Base-by-base conservation (phyloP, 306 rosid genomes). In the Pachyrhizus erosus region DNA sequence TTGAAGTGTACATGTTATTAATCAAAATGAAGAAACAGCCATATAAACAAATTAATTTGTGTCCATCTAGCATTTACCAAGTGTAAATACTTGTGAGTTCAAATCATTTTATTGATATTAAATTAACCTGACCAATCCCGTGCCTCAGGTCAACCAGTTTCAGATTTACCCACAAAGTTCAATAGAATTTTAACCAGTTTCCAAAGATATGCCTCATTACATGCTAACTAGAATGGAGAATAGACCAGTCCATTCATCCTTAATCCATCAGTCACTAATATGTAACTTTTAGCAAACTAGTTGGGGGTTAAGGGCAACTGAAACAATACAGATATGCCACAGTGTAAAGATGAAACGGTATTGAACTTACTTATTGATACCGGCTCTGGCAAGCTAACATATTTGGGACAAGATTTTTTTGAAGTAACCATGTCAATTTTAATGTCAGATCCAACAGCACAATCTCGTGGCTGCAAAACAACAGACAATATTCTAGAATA, bases 401-500 rank as follows among this genome's bases (percentile, higher is more conserved):
- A 96, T 62, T 5, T 42, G 54, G 99, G 99, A 80, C 99, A 96
- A 15, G 97, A 91, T 68, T 39, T 27, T 79, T 80, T 84, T 6
- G 92, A 87, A 77, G 90, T 87, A 42, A 85, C 83, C 81, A 73
- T 54, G 52, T 70, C 89, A 77, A 76, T 87, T 81, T 76, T 82
- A 64, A 45, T 31, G 71, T 58, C 60, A 78, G 91, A 70, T 87
- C 78, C 73, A 82, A 57, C 48, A 58, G 29, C 87, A 83, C 99
- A 96, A 74, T 93, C 97, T 12, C 98, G 93, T 77, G 94, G 97
- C 98, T 96, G 93, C 86, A 84, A 70, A 83, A 5, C 80, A 33
- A 1, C 70, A 54, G 27, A 75, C 70, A 15, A 81, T 67, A 33
- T 27, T 69, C 20, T 21, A 40, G 15, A 43, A 46, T 76, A 42